Evolutionary conservation across 441 rosid species (phyloP), one percentile per base, ranked within the genome.

Genomic region (Pelargonium citronellum): DNA sequence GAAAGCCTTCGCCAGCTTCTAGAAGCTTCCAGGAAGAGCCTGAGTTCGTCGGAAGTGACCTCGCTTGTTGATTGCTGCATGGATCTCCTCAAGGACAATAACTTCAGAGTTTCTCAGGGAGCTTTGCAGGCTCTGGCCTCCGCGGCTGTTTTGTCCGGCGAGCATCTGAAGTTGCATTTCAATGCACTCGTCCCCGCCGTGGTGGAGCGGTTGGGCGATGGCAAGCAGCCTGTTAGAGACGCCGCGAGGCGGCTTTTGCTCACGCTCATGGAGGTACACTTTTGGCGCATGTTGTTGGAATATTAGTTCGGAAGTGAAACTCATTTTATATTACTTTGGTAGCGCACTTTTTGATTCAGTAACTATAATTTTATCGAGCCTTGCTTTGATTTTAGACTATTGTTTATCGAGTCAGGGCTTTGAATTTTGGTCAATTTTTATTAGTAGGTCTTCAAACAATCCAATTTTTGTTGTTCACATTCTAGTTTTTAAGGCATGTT

Each of bases 81-180:
- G 86, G 98, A 95, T 95, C 98, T 95, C 72, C 86, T 95, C 69
- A 89, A 81, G 79, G 99, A 95, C 79, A 90, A 87, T 77, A 95
- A 95, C 79, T 95, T 95, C 73, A 87, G 83, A 67, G 97, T 95
- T 62, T 92, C 95, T 27, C 94, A 92, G 69, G 99, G 99, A 27
- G 96, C 94, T 24, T 89, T 95, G 46, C 98, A 88, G 85, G 87
- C 96, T 15, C 85, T 95, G 62, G 99, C 99, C 34, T 95, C 99
- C 39, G 99, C 99, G 34, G 99, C 98, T 20, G 98, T 95, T 44
- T 87, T 95, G 11, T 89, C 99, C 64, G 98, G 99, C 24, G 98
- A 92, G 68, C 93, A 95, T 79, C 79, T 95, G n/a, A 95, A 92
- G 83, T 80, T 95, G 84, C 97, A 95, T 75, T 86, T 95, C 76